A percentile compares a stretch with the other conserved stretches of the same genome.
These are phyloP conservation scores for Fragaria vesca DNA, from an alignment of 306 rosid species.

Conservation along the genomic window DNA sequence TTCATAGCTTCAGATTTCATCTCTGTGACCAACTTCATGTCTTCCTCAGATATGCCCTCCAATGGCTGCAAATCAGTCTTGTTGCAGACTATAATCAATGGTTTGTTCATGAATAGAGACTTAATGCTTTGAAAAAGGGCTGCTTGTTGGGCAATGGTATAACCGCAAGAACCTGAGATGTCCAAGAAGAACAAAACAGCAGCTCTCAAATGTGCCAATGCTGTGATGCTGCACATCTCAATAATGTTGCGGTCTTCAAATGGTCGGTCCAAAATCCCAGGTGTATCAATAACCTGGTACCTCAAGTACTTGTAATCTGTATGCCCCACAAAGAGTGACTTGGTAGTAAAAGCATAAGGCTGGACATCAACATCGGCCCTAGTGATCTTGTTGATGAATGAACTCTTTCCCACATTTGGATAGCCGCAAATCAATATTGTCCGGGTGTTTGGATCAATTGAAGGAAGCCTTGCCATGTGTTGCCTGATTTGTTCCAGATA, in stretches of 20 bases:
- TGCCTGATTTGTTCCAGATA: constrained; percentile 85
- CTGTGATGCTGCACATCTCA: constrained; percentile 97
- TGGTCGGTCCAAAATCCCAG: constrained; percentile 89
- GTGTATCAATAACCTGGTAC: constrained; percentile 92
- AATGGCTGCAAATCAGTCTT: constrained; percentile 85
- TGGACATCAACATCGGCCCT: constrained; percentile 36
- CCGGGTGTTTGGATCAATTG: constrained; percentile 76
- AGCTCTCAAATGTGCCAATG: constrained; percentile 35
- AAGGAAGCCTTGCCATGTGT: constrained; percentile 91
- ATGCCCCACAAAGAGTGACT: constrained; percentile 89
- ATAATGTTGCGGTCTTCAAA: constrained; percentile 87
- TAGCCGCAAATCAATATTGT: constrained; percentile 85
- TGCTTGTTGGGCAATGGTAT: constrained; percentile 83
- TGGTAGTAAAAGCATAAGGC: constrained; percentile 94
- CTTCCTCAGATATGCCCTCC: constrained; percentile 77
- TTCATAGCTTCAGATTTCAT: constrained; percentile 86
- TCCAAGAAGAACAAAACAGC: constrained; percentile 83
- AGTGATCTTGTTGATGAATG: constrained; percentile 84
- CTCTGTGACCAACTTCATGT: constrained; percentile 69
- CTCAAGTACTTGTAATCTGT: constrained; percentile 81
- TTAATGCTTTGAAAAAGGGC: constrained; percentile 80
- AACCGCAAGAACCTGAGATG: constrained; percentile 88
- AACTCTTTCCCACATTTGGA: constrained; percentile 93
- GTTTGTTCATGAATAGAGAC: constrained; percentile 47
- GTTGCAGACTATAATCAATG: constrained; percentile 49